phyloP scores from a whole-genome alignment of 179 eudicot genomes.

The Beta corolliflora region DNA sequence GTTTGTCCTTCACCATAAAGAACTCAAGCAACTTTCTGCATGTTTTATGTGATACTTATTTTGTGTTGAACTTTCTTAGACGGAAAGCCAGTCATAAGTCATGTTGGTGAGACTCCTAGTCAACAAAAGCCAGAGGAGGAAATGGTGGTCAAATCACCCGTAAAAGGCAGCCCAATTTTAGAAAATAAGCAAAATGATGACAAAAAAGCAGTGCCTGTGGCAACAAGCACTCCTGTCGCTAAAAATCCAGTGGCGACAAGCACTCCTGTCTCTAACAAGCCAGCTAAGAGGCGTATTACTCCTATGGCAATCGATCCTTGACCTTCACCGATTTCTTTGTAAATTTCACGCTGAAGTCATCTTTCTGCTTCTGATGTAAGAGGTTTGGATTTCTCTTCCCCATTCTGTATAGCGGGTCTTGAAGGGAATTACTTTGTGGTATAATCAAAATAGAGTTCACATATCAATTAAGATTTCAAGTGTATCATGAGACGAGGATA shows the following conservation, averaged over 20 bases:
- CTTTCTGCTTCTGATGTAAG: conserved; percentile 6
- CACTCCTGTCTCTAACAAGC: conserved; percentile 47
- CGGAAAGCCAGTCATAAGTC: conserved; percentile 30
- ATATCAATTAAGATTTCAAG: neutral
- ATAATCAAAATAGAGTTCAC: neutral
- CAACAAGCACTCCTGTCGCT: conserved; percentile 30
- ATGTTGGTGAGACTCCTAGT: conserved; percentile 27
- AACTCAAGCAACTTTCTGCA: neutral
- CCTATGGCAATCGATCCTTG: conserved; percentile 77
- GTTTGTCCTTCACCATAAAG: conserved; percentile 38
- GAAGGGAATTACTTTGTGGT: neutral
- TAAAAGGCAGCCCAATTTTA: conserved; percentile 21
- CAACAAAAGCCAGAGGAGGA: conserved; percentile 31
- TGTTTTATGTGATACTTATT: neutral
- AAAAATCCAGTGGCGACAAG: conserved; percentile 18
- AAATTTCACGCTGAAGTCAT: conserved; percentile 4
- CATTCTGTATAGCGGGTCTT: conserved; percentile 18
- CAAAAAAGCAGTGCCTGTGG: conserved; percentile 28
- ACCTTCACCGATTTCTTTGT: conserved; percentile 9
- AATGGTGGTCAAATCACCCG: conserved; percentile 34
- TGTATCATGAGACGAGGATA: conserved; percentile 7
- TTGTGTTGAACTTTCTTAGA: conserved; percentile 27
- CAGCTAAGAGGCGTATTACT: conserved; percentile 87
- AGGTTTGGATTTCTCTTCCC: conserved; percentile 21
- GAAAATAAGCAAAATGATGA: conserved; percentile 27